These are phyloP conservation scores for Prunus campanulata DNA, from an alignment of 306 rosid genomes.

Conservation along the genomic window DNA sequence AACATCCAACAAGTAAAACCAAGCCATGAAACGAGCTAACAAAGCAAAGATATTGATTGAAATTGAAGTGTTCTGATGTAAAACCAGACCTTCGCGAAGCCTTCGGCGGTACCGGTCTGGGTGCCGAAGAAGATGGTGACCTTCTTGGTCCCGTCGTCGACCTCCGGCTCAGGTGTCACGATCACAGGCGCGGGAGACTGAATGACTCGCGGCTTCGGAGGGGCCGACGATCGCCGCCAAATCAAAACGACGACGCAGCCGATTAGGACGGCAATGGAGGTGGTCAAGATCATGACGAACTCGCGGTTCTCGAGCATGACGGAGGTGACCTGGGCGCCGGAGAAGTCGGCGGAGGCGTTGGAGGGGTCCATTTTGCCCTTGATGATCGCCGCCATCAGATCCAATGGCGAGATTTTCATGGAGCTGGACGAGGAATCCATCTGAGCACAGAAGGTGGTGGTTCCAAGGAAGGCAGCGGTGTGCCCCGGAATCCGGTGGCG, in stretches of 20 bases:
- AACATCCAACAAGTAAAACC: background rate
- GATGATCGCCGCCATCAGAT: slow-evolving; percentile 81
- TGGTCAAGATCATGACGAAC: slow-evolving; percentile 58
- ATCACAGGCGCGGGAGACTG: slow-evolving; percentile 51
- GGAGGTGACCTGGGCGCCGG: slow-evolving; percentile 39
- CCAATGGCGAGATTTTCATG: slow-evolving; percentile 78
- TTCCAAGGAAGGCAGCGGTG: background rate
- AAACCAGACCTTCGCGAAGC: slow-evolving; percentile 74
- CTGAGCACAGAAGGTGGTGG: background rate
- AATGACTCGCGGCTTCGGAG: slow-evolving; percentile 32
- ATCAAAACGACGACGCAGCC: slow-evolving; percentile 76
- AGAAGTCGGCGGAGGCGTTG: slow-evolving; percentile 42
- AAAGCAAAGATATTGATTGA: background rate
- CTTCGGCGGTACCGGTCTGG: slow-evolving; percentile 99
- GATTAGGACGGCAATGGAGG: slow-evolving; percentile 79
- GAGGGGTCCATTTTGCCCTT: slow-evolving; percentile 70
- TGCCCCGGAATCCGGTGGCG: slow-evolving; percentile 23
- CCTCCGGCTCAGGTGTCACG: slow-evolving; percentile 45
- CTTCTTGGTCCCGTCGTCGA: slow-evolving; percentile 77
- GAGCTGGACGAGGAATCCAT: slow-evolving; percentile 67
- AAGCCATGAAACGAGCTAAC: background rate
- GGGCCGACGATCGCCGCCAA: slow-evolving; percentile 66
- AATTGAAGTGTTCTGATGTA: background rate
- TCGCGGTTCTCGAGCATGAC: slow-evolving; percentile 69
- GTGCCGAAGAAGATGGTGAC: slow-evolving; percentile 93